phyloP scores from a whole-genome alignment of 1,139 yeast genomes.

The Saccharomyces pastorianus region DNA sequence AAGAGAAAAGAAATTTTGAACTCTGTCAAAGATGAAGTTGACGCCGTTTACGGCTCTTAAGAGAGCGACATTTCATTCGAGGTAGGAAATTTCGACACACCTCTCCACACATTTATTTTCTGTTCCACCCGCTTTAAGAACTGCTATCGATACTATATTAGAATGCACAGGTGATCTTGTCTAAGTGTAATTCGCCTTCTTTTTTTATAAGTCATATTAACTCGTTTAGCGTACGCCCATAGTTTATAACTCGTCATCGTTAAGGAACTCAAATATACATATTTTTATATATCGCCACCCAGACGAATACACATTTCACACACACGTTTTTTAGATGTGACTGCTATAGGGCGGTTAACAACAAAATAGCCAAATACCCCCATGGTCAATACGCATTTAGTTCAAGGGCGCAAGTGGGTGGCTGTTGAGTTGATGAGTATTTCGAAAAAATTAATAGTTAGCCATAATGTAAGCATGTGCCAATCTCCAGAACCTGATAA shows the following conservation, averaged over 20 bases:
- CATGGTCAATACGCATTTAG: no score
- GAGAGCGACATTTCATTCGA: neutral
- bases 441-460: no score
- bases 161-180: neutral
- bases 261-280: neutral
- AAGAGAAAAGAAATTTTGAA: slow-evolving; percentile 86
- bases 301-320: no score
- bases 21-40: slow-evolving; percentile 52
- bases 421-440: no score
- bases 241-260: neutral
- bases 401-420: no score
- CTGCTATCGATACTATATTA: neutral
- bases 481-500: no score
- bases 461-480: no score
- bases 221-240: neutral
- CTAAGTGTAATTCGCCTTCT: neutral
- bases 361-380: no score
- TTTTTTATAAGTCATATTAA: neutral
- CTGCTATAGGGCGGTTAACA: no score
- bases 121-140: neutral
- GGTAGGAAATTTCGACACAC: neutral
- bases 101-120: no score
- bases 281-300: neutral
- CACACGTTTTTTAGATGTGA: no score
- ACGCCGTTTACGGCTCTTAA: slow-evolving; percentile 39